These are phyloP conservation scores for Saccharomyces hybrid DNA, from an alignment of 1,139 yeast genomes.

Conservation along the genomic window DNA sequence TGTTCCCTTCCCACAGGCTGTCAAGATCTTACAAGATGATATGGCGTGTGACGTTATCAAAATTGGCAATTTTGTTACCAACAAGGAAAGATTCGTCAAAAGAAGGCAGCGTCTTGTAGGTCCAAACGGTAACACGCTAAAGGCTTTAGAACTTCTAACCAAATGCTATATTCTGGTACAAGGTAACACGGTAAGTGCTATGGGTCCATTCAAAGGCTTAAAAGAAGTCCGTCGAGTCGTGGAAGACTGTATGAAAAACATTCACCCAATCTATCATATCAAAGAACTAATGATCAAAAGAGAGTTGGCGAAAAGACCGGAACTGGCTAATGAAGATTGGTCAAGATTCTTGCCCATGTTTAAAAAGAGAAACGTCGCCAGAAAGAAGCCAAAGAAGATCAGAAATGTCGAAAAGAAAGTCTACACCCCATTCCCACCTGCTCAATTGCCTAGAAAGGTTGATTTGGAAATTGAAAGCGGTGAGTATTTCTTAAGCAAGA, in stretches of 20 bases:
- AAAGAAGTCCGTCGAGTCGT: slow-evolving; percentile 90
- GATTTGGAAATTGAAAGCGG: slow-evolving; percentile 98
- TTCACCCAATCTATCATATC: slow-evolving; percentile 94
- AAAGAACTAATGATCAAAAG: slow-evolving; percentile 96
- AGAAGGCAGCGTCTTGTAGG: slow-evolving; percentile 96
- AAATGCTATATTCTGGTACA: slow-evolving; percentile 92
- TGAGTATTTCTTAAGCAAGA: slow-evolving; percentile 89
- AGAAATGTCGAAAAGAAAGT: slow-evolving; percentile 61
- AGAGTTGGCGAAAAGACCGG: slow-evolving; percentile 91
- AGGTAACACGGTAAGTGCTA: slow-evolving; percentile 93
- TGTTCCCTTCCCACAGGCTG: slow-evolving; percentile 95
- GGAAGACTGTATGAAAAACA: slow-evolving; percentile 93
- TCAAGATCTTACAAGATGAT: slow-evolving; percentile 84
- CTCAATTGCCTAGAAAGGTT: slow-evolving; percentile 92
- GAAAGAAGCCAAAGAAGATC: slow-evolving; percentile 74
- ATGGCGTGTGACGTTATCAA: slow-evolving; percentile 94
- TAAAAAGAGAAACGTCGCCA: slow-evolving; percentile 91
- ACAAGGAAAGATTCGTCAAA: slow-evolving; percentile 89
- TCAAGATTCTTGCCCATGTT: slow-evolving; percentile 93
- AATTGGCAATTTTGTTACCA: slow-evolving; percentile 81
- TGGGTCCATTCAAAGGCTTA: slow-evolving; percentile 94
- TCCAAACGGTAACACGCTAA: slow-evolving; percentile 92
- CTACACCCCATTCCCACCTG: slow-evolving; percentile 99
- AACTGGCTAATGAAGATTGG: slow-evolving; percentile 95
- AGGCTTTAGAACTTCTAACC: slow-evolving; percentile 88